Conservation (phyloP, 2,329 filamentous ascomycete species). For the Claviceps sp. region DNA sequence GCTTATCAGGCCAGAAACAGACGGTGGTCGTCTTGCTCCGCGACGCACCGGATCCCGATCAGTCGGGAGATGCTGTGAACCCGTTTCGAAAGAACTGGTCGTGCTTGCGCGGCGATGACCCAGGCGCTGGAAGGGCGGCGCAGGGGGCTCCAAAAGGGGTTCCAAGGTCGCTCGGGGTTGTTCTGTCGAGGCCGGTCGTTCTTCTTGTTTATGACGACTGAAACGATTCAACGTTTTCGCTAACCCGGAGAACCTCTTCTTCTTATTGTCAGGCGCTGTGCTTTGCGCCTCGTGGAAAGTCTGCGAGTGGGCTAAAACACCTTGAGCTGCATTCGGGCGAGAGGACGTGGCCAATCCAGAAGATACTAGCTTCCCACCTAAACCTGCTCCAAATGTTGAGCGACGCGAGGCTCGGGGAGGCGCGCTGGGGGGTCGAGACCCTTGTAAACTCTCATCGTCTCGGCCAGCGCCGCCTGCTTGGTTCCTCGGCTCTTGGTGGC, state of each 20-base stretch:
- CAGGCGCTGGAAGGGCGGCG: constrained; percentile 7
- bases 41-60: constrained; percentile 10
- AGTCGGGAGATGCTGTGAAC: constrained; percentile 7
- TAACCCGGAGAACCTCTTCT: constrained; percentile 33
- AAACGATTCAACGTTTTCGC: constrained; percentile 13
- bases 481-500: constrained; percentile 8
- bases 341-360: constrained; percentile 11
- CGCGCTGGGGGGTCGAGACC: constrained; percentile 9
- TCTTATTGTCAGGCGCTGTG: constrained; percentile 19
- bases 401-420: constrained; percentile 22
- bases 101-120: constrained; percentile 12
- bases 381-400: constrained; percentile 23
- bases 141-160: constrained; percentile 9
- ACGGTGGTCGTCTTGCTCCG: constrained; percentile 12
- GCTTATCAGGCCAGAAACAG: constrained; percentile 17
- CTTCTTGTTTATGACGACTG: background rate
- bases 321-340: constrained; percentile 10
- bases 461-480: background rate
- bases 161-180: background rate
- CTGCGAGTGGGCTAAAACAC: background rate
- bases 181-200: background rate
- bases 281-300: constrained; percentile 2
- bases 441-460: constrained; percentile 6
- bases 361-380: constrained; percentile 9
- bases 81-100: constrained; percentile 9